Evolutionary conservation across 805 yeast species (phyloP), one percentile per base, ranked within the genome.

Genomic region (Candida jianshihensis): DNA sequence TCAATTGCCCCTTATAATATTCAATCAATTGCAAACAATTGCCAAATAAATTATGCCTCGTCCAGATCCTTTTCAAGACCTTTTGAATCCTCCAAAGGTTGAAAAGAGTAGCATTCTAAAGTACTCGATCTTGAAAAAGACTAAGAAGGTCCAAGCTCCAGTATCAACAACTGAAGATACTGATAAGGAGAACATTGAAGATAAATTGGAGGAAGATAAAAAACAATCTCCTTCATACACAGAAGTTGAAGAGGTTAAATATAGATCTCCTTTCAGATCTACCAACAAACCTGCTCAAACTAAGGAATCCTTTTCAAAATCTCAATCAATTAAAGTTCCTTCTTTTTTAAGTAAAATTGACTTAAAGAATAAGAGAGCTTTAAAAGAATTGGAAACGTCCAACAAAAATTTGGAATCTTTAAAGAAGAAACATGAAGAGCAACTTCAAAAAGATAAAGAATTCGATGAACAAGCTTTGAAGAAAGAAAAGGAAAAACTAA

Each of bases 41-140:
- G 13, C 26, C 7, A 11, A 7, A 24, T 24, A 11, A 17, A 34
- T 14, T 24, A 51, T 49, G n/a, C 52, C 39, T 38, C 63, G 59
- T 36, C 55, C 42, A 21, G 48, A 44, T 18, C 46, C 49, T 2
- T 47, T 44, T 20, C 36, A 34, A n/a, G 43, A 31, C 2, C 30
- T 47, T 18, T 25, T 29, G 19, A 27, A 36, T 4, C 34, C 39
- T 6, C 46, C 41, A 2, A 35, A 29, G 2, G 30, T 26, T 31
- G 35, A 34, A 33, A 42, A 47, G 41, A 47, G 41, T 31, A 33
- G 43, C 5, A 44, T 44, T 37, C 44, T 44, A 35, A 36, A 36
- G 30, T 39, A 39, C 27, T 47, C 49, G n/a, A 24, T 40, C 18
- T 14, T 26, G 17, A 41, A 35, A 12, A 35, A 21, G 21, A 41